Base-by-base conservation (phyloP, 805 yeast genomes). In the Scheffersomyces stipitis region DNA sequence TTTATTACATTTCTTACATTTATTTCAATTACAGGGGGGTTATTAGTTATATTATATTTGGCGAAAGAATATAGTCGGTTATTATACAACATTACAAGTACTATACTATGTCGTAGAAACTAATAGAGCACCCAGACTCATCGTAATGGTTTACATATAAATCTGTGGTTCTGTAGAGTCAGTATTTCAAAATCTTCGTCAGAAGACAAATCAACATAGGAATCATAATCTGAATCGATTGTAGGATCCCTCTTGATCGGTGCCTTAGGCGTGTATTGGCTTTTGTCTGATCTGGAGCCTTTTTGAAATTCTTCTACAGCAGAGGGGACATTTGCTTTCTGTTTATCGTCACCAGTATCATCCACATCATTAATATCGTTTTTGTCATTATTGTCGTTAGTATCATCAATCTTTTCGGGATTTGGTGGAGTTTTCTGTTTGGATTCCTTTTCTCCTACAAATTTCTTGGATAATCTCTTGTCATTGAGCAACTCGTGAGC, bases 401-500 rank as follows among this genome's bases (percentile, higher is more conserved):
- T 24, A 15, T 22, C 7, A 28, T 28, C 22, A 15, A 23, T 18
- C 17, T 10, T 9, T 28, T 33, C 44, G 28, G 36, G 35, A 14
- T 12, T 26, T 10, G 31, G 9, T 20, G 7, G 24, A 20, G 24
- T 20, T 18, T 20, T 31, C 27, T 16, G 17, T 17, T 34, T 24
- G 13, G 34, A 33, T 12, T 34, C 36, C n/a, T 12, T 22, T 15
- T 33, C 31, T 18, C 22, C 8, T n/a, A 22, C 41, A 15, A 36
- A 27, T 14, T 30, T 34, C 17, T 31, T 18, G 22, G 18, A 17
- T 14, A 32, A 30, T 31, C 45, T 51, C 28, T 50, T 49, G 37
- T 62, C 64, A 10, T 54, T 41, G 24, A 62, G 37, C 20, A 51
- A 26, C 23, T 71, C 76, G 41, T 71, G 75, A 0, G 73, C 70